phyloP scores from a whole-genome alignment of 495 filamentous ascomycete genomes.

The Neurospora intermedia region DNA sequence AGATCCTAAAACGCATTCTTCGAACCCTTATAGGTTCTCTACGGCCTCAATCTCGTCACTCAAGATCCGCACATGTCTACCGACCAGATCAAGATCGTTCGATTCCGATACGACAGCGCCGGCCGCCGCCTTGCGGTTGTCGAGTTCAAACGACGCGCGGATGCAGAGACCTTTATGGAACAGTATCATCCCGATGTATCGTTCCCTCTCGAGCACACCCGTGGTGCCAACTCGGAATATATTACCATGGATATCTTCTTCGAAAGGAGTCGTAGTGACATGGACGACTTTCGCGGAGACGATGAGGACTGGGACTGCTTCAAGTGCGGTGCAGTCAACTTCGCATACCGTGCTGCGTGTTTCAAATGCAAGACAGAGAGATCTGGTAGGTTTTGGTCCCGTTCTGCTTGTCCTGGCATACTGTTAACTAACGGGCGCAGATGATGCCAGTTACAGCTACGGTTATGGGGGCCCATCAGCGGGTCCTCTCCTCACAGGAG shows the following conservation, averaged over 20 bases:
- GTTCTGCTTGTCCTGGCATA: background rate
- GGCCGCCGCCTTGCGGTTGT: slow-evolving; percentile 27
- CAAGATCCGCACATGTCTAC: slow-evolving; percentile 16
- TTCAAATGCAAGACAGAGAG: slow-evolving; percentile 64
- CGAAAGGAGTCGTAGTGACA: slow-evolving; percentile 47
- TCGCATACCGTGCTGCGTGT: slow-evolving; percentile 55
- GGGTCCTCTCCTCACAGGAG: slow-evolving; percentile 45
- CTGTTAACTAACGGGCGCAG: slow-evolving; percentile 7
- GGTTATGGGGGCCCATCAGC: slow-evolving; percentile 8
- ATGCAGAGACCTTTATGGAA: slow-evolving; percentile 57
- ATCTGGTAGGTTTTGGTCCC: slow-evolving; percentile 46
- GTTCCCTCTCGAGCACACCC: slow-evolving; percentile 20
- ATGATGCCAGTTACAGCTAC: slow-evolving; percentile 16
- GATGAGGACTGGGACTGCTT: slow-evolving; percentile 72
- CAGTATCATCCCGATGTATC: slow-evolving; percentile 52
- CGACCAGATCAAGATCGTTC: slow-evolving; percentile 20
- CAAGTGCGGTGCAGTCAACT: slow-evolving; percentile 66
- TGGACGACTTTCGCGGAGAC: slow-evolving; percentile 39
- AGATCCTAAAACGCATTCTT: background rate
- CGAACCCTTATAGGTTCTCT: slow-evolving; percentile 13
- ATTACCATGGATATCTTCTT: slow-evolving; percentile 49
- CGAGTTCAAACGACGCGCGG: slow-evolving; percentile 28
- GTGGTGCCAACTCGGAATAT: slow-evolving; percentile 32
- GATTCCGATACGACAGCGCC: slow-evolving; percentile 15
- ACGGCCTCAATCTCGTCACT: slow-evolving; percentile 21